Conservation (phyloP, 768 basidiomycete genomes). For the Tephrocybe sp. region DNA sequence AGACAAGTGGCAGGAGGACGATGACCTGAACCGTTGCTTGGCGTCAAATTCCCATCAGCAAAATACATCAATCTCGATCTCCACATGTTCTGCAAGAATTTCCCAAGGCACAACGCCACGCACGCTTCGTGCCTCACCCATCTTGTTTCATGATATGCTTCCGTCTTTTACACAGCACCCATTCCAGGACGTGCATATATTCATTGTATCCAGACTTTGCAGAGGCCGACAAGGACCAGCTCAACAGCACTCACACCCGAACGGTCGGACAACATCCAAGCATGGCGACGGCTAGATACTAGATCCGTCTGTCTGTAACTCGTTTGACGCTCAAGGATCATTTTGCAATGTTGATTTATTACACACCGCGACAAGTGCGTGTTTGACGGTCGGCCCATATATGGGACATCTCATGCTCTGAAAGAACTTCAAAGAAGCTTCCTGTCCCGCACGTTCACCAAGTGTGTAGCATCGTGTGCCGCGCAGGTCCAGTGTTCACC, state of each 20-base stretch:
- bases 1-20: background rate
- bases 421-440: too few species aligned
- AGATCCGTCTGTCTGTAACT: background rate
- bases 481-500: too few species aligned
- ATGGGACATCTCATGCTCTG: too few species aligned
- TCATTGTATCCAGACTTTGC: background rate
- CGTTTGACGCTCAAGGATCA: too few species aligned
- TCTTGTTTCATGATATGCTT: too few species aligned
- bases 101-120: conserved; percentile 12
- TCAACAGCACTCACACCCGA: background rate
- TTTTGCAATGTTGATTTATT: too few species aligned
- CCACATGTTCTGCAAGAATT: conserved; percentile 2
- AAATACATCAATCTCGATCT: conserved; percentile 15
- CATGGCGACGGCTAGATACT: background rate
- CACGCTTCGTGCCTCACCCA: conserved; percentile 2
- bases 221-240: background rate
- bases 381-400: background rate
- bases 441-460: too few species aligned
- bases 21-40: background rate
- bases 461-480: too few species aligned
- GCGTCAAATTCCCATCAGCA: conserved; percentile 13
- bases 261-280: conserved; percentile 2
- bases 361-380: background rate
- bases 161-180: too few species aligned
- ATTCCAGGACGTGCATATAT: too few species aligned